Base-by-base conservation (phyloP, 129 eudicot genomes). In the Artemisia annua region DNA sequence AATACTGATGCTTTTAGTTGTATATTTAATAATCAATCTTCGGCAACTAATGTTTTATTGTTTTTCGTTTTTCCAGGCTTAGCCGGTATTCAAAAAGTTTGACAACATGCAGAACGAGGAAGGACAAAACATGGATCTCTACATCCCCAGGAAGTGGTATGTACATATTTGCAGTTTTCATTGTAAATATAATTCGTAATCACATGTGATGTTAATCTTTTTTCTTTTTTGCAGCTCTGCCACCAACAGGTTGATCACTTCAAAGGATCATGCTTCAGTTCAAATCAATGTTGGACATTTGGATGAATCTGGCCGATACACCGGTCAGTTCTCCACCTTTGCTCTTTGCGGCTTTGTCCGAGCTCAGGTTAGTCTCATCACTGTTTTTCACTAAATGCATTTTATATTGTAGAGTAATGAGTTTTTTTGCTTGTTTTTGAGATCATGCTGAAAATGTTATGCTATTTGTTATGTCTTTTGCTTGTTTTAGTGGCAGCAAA, bases 121-220 rank as follows among this genome's bases (percentile, higher is more conserved):
- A 63, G 94, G 94, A 16, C 85, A 85, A 20, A 85, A 85, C 74
- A 80, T 82, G 87, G 94, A 87, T 73, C 94, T 87, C 10, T 87
- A 87, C 70, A 87, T 87, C 79, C 94, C 94, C 15, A 82, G 94
- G 84, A 87, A 87, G 79, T 87, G 94, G 94, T 87, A 81, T 24
- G 83, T 12, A 12, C 6, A 9, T 30, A n/a, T 20, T 2, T 39
- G 7, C 35, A 12, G n/a, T 39, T 60, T 43, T 5, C 12, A 3
- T 43, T 20, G n/a, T 3, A 7, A 18, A 3, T 6, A 1, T 16
- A 26, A 16, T 32, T 7, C 2, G 0, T 15, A 28, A 30, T 5
- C 1, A 12, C 12, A 1, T 1, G 44, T 35, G 3, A 28, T 13
- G 19, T 1, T 19, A 2, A 52, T 7, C 1, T 16, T 24, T 74